These are phyloP conservation scores for Collybia mongolica DNA, from an alignment of 768 basidiomycete genomes.

Conservation along the genomic window DNA sequence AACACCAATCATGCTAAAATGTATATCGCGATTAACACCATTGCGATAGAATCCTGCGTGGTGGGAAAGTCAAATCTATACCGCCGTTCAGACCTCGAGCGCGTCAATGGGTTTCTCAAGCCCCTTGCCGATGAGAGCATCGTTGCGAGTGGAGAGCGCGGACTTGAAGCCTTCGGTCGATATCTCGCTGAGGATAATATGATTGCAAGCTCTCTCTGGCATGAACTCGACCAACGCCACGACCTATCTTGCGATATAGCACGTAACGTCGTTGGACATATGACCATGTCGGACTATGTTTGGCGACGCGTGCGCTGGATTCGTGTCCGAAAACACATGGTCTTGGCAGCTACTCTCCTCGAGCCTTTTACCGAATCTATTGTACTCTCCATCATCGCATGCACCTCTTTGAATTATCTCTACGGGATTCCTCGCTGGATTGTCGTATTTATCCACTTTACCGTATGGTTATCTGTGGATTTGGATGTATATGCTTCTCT, in stretches of 20 bases:
- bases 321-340: slow-evolving; percentile 94
- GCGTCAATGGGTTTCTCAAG: slow-evolving; percentile 64
- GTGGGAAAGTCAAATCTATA: slow-evolving; percentile 97
- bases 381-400: slow-evolving; percentile 63
- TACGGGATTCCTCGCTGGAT: slow-evolving; percentile 51
- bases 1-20: slow-evolving; percentile 98
- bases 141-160: slow-evolving; percentile 31
- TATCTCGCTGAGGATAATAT: slow-evolving; percentile 98
- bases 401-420: slow-evolving; percentile 50
- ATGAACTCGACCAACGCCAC: slow-evolving; percentile 86
- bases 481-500: slow-evolving; percentile 80
- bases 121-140: slow-evolving; percentile 29
- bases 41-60: slow-evolving; percentile 91
- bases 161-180: slow-evolving; percentile 78
- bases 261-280: slow-evolving; percentile 83
- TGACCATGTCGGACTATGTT: slow-evolving; percentile 83
- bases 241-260: slow-evolving; percentile 91
- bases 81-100: slow-evolving; percentile 83
- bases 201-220: slow-evolving; percentile 92
- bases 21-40: slow-evolving; percentile 91
- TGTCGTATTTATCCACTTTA: slow-evolving; percentile 58
- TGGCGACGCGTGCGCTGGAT: slow-evolving; percentile 94
- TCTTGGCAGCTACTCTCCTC: slow-evolving; percentile 76
- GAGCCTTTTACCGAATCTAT: slow-evolving; percentile 94
- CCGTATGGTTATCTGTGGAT: slow-evolving; percentile 76